Evolutionary conservation across 1,284 basidiomycete genomes (phyloP), one percentile per base, ranked within the genome.

Genomic region (Austroboletus niveus): DNA sequence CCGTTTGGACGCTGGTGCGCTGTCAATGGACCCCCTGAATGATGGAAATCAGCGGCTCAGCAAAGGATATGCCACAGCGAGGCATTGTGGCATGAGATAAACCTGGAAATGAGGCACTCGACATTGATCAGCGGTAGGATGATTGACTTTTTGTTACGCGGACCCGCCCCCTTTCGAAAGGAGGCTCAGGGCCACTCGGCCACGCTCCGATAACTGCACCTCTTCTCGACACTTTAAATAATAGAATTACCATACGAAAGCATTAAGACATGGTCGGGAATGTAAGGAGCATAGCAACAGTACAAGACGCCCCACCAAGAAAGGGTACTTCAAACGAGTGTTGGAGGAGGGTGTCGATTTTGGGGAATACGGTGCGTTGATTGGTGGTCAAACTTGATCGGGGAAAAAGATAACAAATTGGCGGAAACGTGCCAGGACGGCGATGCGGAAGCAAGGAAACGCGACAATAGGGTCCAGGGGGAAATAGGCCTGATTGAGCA

Each of bases 191-290:
- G 38, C 8, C 24, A 29, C 27, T 8, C 30, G 35, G 48, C 40
- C 43, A 27, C 9, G 17, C 49, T 57, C 51, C 51, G 51, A 53
- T 17, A 17, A 24, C 34, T 27, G 36, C 41, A 52, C 49, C 38
- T 45, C 46, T 50, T 29, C 48, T 47, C 46, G 50, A 49, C 34
- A 35, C 12, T 69, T 69, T 58, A 47, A 69, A 66, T 58, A 57
- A 65, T 49, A 32, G 42, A 34, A 66, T 69, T 67, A 69, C 64
- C 68, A 67, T 70, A 70, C 45, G 65, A 69, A 67, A 62, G 57
- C 60, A 68, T 68, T 69, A 70, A 52, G 62, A 69, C 65, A 68
- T 69, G 64, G 66, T 6, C 48, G 60, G 56, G 57, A 60, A 60
- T 57, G 62, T 70, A 70, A 67, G 54, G 57, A 69, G 64, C 67